A percentile compares a stretch with the other conserved stretches of the same genome.
Evolutionary conservation across 495 filamentous ascomycete species (phyloP).

Genomic region (Xylaria scruposa): DNA sequence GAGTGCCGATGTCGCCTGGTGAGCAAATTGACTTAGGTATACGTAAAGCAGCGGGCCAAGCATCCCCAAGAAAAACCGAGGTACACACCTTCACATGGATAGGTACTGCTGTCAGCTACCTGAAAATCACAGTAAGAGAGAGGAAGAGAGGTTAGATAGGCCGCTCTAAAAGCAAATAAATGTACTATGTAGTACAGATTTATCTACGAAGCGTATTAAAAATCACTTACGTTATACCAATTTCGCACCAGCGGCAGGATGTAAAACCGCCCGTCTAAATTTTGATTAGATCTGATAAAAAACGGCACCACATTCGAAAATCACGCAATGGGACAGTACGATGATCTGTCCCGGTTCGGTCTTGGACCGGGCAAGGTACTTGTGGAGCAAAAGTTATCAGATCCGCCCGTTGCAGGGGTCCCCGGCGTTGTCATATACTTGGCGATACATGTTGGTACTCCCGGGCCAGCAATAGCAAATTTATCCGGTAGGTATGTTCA

Average conservation of each 20-base stretch:
- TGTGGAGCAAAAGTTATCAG: slow-evolving; percentile 39
- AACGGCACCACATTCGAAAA: slow-evolving; percentile 1
- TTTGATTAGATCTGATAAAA: slow-evolving; percentile 28
- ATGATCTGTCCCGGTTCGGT: neutral
- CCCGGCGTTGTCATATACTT: neutral
- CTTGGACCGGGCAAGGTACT: neutral
- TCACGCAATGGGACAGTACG: slow-evolving; percentile 9
- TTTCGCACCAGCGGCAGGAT: neutral
- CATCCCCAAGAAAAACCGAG: neutral
- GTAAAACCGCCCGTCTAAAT: neutral
- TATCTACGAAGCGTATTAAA: neutral
- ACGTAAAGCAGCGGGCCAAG: neutral
- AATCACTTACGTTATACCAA: neutral
- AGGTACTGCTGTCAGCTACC: neutral
- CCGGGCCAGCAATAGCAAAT: neutral
- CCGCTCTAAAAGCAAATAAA: neutral
- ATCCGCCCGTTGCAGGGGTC: slow-evolving; percentile 37
- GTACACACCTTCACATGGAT: neutral
- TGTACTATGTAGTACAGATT: neutral
- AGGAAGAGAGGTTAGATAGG: neutral
- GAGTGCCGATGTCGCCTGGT: slow-evolving; percentile 15
- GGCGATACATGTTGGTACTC: neutral
- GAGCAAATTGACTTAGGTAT: neutral
- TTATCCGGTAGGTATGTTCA: slow-evolving; percentile 4
- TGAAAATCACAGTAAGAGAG: neutral